phyloP scores from a whole-genome alignment of 768 basidiomycete genomes.

The Leccinum subtestaceum region DNA sequence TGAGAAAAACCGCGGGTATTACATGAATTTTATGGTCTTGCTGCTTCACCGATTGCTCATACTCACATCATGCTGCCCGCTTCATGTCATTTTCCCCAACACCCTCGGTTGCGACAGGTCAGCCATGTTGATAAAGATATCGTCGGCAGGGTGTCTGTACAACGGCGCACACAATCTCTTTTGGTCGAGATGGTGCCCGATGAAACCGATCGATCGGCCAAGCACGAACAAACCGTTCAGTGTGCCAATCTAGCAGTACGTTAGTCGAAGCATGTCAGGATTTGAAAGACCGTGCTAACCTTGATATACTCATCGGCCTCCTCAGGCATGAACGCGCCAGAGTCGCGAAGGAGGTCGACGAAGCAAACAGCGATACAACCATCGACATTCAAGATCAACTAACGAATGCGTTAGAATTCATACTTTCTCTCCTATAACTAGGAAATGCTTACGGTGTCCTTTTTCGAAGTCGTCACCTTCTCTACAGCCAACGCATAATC shows the following conservation, averaged over 20 bases:
- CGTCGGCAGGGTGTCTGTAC: conserved; percentile 93
- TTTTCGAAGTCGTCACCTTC: conserved; percentile 96
- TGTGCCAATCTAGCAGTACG: conserved; percentile 61
- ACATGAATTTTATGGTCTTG: conserved; percentile 8
- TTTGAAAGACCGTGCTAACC: conserved; percentile 28
- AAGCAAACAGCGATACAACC: conserved; percentile 96
- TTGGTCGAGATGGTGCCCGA: conserved; percentile 95
- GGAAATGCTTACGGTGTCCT: conserved; percentile 67
- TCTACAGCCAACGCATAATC: conserved; percentile 97
- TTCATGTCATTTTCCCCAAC: conserved; percentile 42
- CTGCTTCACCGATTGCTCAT: conserved; percentile 22
- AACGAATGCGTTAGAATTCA: neutral
- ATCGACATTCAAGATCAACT: conserved; percentile 95
- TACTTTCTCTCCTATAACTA: neutral
- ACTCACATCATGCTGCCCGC: neutral
- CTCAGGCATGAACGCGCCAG: conserved; percentile 91
- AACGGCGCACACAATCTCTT: conserved; percentile 89
- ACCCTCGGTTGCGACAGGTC: conserved; percentile 82
- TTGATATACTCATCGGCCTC: conserved; percentile 98
- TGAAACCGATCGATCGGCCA: conserved; percentile 96
- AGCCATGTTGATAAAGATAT: conserved; percentile 94
- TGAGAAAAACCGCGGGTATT: conserved; percentile 17
- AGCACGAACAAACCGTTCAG: conserved; percentile 97
- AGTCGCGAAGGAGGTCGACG: conserved; percentile 89
- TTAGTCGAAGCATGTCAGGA: neutral